Base-by-base conservation (phyloP, 495 filamentous ascomycete species). In the Trichoderma reesei region DNA sequence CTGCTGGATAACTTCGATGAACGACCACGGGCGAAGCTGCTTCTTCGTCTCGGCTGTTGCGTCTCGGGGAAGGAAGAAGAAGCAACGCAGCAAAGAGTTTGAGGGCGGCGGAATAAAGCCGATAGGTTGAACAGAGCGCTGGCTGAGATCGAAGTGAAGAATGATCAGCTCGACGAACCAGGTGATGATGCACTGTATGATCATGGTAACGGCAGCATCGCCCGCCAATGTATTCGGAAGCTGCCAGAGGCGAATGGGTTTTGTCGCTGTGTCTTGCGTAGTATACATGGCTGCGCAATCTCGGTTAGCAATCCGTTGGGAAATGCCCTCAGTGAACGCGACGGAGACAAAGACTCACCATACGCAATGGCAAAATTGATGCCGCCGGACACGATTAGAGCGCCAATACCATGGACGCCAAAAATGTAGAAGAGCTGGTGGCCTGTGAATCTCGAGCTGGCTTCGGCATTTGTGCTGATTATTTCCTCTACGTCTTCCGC, bases 311-410 rank as follows among this genome's bases (percentile, higher is more conserved):
- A 61, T 59, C 8, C 18, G 39, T 41, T 34, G 36, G n/a, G 8
- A 20, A 20, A 0, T 9, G 16, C 18, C 18, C 44, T 44, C 44
- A 18, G 14, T 48, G 20, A 18, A n/a, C 20, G 33, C 8, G 36
- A 41, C 31, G 64, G 34, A n/a, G 13, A 38, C 39, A 2, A 16
- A 38, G 6, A 61, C 67, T 62, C 68, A 77, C 75, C 72, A 65
- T 79, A 80, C 46, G 76, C 76, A 38, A 78, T 73, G 36, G 76
- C 76, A 60, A 79, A 78, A 68, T 80, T 79, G 66, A 78, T 74
- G 7, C 68, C 76, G 13, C 73, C 78, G 1, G 74, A 75, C 1
- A 79, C 18, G 56, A 74, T 59, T 63, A 72, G 65, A n/a, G 76
- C 73, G 26, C 70, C 71, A 36, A 80, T 39, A 5, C 76, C 77